These are phyloP conservation scores for Serendipita sp. DNA, from an alignment of 768 basidiomycete species.

Conservation along the genomic window DNA sequence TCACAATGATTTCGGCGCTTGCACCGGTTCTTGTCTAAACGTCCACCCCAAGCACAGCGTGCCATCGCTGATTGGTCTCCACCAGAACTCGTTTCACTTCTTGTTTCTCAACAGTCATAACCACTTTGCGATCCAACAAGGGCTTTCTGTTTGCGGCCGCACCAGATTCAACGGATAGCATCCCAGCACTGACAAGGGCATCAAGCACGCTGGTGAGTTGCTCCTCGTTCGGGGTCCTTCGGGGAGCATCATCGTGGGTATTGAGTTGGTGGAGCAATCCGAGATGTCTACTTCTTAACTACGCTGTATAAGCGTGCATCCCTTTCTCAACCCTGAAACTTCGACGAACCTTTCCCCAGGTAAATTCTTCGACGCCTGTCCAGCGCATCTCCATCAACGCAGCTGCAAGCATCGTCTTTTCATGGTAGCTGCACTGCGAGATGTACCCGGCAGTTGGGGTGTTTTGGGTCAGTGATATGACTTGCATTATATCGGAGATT, in stretches of 20 bases:
- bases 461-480: constrained; percentile 76
- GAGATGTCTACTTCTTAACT: constrained; percentile 29
- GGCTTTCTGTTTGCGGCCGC: constrained; percentile 39
- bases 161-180: constrained; percentile 53
- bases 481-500: constrained; percentile 57
- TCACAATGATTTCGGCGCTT: too few species aligned
- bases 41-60: constrained; percentile 20
- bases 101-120: constrained; percentile 68
- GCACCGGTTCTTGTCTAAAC: neutral
- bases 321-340: neutral
- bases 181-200: constrained; percentile 61
- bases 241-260: constrained; percentile 43
- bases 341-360: constrained; percentile 56
- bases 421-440: constrained; percentile 70
- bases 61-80: constrained; percentile 40
- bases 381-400: constrained; percentile 67
- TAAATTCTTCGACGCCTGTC: constrained; percentile 76
- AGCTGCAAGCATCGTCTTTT: constrained; percentile 74
- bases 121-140: constrained; percentile 49
- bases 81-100: constrained; percentile 79
- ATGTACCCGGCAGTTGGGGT: constrained; percentile 79
- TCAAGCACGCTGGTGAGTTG: constrained; percentile 61
- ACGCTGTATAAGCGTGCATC: neutral
- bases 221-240: constrained; percentile 37
- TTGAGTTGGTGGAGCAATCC: constrained; percentile 61